These are phyloP conservation scores for Saccharum spontaneum DNA, from an alignment of 176 grass and related monocot genomes.

Conservation along the genomic window DNA sequence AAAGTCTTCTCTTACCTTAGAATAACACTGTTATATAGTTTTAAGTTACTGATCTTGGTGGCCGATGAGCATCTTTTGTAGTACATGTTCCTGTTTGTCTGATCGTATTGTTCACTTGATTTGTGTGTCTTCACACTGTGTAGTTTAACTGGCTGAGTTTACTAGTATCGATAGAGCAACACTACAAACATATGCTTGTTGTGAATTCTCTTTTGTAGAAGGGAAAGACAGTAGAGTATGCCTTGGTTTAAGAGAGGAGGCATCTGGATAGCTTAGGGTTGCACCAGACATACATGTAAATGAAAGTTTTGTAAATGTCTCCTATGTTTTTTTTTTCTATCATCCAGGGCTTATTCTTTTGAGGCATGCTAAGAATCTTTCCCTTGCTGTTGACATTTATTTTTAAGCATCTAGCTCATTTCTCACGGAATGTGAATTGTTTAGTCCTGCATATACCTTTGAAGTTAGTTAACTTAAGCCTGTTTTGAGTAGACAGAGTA, in stretches of 20 bases:
- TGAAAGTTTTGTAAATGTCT: background rate
- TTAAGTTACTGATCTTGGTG: background rate
- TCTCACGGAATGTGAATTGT: background rate
- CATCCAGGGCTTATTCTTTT: background rate
- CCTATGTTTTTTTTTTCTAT: background rate
- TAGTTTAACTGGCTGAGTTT: background rate
- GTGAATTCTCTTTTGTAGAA: background rate
- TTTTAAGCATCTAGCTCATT: background rate
- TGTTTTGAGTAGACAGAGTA: constrained; percentile 99
- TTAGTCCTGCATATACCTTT: constrained; percentile 4
- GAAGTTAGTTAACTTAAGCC: constrained; percentile 44
- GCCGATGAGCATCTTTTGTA: background rate
- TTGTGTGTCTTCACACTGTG: background rate
- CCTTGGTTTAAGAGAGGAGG: no score
- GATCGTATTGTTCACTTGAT: background rate
- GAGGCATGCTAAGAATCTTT: constrained; percentile 2
- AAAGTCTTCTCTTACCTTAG: background rate
- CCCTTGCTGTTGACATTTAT: background rate
- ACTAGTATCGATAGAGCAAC: background rate
- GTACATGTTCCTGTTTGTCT: background rate
- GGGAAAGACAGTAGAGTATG: no score
- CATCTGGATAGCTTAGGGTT: background rate
- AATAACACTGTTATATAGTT: background rate
- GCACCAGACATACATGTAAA: background rate
- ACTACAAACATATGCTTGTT: background rate